These are phyloP conservation scores for Rhododendron molle DNA, from an alignment of 148 eudicot genomes.

Conservation along the genomic window DNA sequence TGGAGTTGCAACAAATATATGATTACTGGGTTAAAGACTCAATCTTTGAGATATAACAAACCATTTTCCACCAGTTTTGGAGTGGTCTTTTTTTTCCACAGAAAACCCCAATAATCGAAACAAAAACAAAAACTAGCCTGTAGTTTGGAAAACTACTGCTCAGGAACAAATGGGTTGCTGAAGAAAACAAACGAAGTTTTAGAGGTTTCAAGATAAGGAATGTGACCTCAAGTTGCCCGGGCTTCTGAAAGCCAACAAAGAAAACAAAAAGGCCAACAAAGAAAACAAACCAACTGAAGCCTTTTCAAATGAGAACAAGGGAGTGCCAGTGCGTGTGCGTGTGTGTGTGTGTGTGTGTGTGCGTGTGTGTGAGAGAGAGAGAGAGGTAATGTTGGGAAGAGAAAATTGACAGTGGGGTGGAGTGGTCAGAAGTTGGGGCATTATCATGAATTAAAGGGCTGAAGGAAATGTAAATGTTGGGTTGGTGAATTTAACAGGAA, in stretches of 20 bases:
- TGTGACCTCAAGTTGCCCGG: slow-evolving; percentile 1
- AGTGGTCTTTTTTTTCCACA: neutral
- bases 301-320: slow-evolving; percentile 6
- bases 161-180: neutral
- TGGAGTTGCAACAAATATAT: neutral
- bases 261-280: slow-evolving; percentile 20
- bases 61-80: neutral
- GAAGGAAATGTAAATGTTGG: neutral
- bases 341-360: too few relatives aligned
- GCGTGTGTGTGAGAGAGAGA: neutral
- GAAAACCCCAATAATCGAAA: neutral
- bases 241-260: slow-evolving; percentile 14
- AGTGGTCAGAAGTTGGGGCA: slow-evolving; percentile 3
- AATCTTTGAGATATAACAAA: neutral
- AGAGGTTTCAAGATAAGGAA: neutral
- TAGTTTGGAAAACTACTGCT: neutral
- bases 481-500: slow-evolving; percentile 13
- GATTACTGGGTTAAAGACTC: neutral
- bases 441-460: neutral
- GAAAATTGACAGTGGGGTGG: slow-evolving; percentile 12
- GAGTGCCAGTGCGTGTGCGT: neutral
- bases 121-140: neutral
- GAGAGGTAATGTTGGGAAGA: slow-evolving; percentile 1
- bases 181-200: neutral
- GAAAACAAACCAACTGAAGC: slow-evolving; percentile 12